Conservation (phyloP, 2,329 filamentous ascomycete genomes). For the Calonectria leucothoes region DNA sequence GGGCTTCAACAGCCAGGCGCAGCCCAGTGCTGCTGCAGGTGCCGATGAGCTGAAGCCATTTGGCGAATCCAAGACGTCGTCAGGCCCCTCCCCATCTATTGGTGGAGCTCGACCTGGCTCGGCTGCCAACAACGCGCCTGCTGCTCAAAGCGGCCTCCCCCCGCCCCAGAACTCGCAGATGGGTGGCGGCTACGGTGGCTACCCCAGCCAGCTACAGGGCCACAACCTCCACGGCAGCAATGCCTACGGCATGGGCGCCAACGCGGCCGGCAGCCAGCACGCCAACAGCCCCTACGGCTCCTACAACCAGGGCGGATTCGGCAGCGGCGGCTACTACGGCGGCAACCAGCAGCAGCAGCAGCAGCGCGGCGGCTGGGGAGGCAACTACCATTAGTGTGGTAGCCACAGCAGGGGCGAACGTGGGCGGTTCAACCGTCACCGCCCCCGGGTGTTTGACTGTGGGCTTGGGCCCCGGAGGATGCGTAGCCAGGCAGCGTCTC, state of each 20-base stretch:
- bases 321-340: constrained; percentile 60
- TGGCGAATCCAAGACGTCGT: constrained; percentile 64
- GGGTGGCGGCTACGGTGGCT: constrained; percentile 65
- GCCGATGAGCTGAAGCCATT: constrained; percentile 70
- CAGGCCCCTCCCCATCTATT: constrained; percentile 68
- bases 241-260: constrained; percentile 66
- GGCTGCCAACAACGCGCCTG: constrained; percentile 64
- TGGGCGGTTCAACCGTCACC: constrained; percentile 24
- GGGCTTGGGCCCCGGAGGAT: background rate
- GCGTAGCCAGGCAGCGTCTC: constrained; percentile 2
- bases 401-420: constrained; percentile 40
- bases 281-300: constrained; percentile 65
- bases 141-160: constrained; percentile 64
- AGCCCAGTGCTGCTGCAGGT: constrained; percentile 56
- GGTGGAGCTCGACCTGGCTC: constrained; percentile 68
- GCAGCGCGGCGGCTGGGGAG: constrained; percentile 68
- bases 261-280: constrained; percentile 63
- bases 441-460: constrained; percentile 2
- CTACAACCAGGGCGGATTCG: constrained; percentile 62
- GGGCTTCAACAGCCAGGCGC: constrained; percentile 63
- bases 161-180: constrained; percentile 68
- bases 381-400: constrained; percentile 66
- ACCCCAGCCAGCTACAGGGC: constrained; percentile 65
- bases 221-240: constrained; percentile 66
- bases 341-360: constrained; percentile 53